Evolutionary conservation across 345 rosid genomes (phyloP), one percentile per base, ranked within the genome.

Genomic region (Cochlearia excelsa): DNA sequence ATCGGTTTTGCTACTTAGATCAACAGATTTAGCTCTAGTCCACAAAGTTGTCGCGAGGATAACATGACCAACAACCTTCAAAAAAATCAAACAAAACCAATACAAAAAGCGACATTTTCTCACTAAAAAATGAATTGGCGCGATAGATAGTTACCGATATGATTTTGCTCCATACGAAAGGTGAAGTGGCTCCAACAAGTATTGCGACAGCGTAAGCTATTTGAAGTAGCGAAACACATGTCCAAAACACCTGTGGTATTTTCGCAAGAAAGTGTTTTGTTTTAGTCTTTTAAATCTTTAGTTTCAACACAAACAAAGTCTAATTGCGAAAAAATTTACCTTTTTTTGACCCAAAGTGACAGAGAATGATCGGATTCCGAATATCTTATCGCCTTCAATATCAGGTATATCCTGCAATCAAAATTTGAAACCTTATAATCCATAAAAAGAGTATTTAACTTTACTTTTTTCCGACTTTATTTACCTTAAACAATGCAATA

Each of bases 401-500:
- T 88, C 98, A 42, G 98, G 98, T 67, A 92, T 87, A 72, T 92
- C 98, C 96, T 88, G 65, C 65, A 76, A 54, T 0, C 61, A 46
- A 61, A 30, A 55, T 7, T 28, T 28, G 42, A 46, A 42, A 35
- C 53, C 35, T 56, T 16, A 9, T 42, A 38, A 61, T 61, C 54
- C 31, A 38, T 47, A 29, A 9, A 46, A 46, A 48, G 1, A 61
- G 26, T 31, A 40, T 33, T 55, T 29, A 26, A 48, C 10, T 31
- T 35, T 33, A 50, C 6, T 3, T 49, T 58, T 4, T 30, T 30
- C 55, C 44, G 43, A 28, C 50, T 63, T 46, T 46, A 27, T 33
- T 66, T 77, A 88, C 98, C 96, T 92, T 92, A 71, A 92, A 92
- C 61, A 92, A 73, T 47, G 98, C 98, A 10, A 92, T 92, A 35